A percentile compares a stretch with the other conserved stretches of the same genome.
Evolutionary conservation across 208 protist genomes (phyloP).

Genomic region (Herpetomonas muscarum): DNA sequence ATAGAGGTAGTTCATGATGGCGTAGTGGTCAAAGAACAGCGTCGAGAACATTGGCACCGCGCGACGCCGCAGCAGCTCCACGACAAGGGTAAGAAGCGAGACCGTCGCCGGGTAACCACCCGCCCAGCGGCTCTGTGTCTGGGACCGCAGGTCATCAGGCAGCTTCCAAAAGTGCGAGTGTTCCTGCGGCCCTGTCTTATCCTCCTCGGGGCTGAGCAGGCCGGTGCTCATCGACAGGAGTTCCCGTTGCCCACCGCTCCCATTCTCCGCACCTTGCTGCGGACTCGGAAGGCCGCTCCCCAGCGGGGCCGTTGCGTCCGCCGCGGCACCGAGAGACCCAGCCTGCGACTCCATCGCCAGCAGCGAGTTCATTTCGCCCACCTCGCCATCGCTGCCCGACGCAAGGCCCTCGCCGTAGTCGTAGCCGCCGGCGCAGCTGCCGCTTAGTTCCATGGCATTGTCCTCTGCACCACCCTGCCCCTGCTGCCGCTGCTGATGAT

Average conservation of each 20-base stretch:
- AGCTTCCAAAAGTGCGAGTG: not conserved
- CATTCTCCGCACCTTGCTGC: too few species aligned
- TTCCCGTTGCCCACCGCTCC: too few species aligned
- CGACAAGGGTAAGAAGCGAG: conserved; percentile 45
- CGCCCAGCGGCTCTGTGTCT: conserved; percentile 46
- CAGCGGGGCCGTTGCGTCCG: too few species aligned
- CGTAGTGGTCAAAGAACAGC: conserved; percentile 60
- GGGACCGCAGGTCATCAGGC: conserved; percentile 42
- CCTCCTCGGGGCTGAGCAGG: too few species aligned
- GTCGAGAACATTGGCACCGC: conserved; percentile 54
- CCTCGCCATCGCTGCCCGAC: too few species aligned
- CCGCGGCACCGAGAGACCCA: too few species aligned
- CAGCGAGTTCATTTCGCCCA: too few species aligned
- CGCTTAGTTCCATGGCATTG: too few species aligned
- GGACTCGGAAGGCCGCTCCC: too few species aligned
- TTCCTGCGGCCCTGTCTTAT: not conserved
- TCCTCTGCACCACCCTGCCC: not conserved
- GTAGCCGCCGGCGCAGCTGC: not conserved
- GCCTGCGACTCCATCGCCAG: too few species aligned
- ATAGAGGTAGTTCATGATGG: conserved; percentile 61
- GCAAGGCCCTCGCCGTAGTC: too few species aligned
- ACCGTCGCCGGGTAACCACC: conserved; percentile 37
- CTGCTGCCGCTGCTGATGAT: not conserved
- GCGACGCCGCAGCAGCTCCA: conserved; percentile 74
- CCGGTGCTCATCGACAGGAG: too few species aligned